Evolutionary conservation across 768 basidiomycete species (phyloP).

Genomic region (Clitopilus passeckerianus): DNA sequence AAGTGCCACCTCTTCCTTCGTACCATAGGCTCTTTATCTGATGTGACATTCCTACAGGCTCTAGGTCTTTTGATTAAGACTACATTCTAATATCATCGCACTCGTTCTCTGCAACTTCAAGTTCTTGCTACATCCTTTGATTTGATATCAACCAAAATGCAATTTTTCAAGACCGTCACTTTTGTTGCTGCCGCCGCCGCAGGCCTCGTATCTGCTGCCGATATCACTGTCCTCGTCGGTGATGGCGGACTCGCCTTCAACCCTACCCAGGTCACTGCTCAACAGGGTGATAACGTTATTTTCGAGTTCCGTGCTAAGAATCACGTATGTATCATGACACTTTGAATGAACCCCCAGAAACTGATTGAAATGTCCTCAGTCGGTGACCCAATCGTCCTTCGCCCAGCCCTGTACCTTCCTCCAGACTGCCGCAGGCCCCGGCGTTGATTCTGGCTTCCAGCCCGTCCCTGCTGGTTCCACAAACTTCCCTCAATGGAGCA

Average conservation of each 20-base stretch:
- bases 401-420: slow-evolving; percentile 39
- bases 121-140: slow-evolving; percentile 6
- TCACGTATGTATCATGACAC: slow-evolving; percentile 25
- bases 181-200: slow-evolving; percentile 35
- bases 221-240: slow-evolving; percentile 37
- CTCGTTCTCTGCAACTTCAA: slow-evolving; percentile 24
- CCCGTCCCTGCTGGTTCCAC: slow-evolving; percentile 25
- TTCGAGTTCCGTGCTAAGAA: slow-evolving; percentile 51
- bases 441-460: slow-evolving; percentile 51
- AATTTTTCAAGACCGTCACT: slow-evolving; percentile 34
- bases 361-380: slow-evolving; percentile 21
- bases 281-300: slow-evolving; percentile 39
- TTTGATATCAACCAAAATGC: slow-evolving; percentile 34
- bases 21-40: not conserved
- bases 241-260: slow-evolving; percentile 32
- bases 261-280: slow-evolving; percentile 34
- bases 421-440: slow-evolving; percentile 26
- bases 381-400: slow-evolving; percentile 60
- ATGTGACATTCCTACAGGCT: not conserved
- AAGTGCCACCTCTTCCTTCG: slow-evolving; percentile 9
- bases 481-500: slow-evolving; percentile 34
- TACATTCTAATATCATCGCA: not conserved
- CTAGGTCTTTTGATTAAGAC: not conserved
- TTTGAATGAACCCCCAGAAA: not conserved
- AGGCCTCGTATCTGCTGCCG: slow-evolving; percentile 29